Conservation (phyloP, 305 asterid genomes). For the Fraxinus xanthoxyloides region DNA sequence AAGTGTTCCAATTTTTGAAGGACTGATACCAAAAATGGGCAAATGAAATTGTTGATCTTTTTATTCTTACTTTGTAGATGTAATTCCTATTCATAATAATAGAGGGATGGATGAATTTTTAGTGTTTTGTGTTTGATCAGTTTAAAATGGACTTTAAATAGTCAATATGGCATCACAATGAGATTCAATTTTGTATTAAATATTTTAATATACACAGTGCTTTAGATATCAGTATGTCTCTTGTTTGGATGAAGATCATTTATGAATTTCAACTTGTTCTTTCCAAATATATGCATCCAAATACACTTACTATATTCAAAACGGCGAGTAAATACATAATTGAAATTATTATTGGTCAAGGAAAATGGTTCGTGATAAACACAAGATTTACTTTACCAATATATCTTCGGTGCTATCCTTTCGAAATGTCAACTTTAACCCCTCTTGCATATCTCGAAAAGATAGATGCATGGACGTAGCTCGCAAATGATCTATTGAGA, state of each 20-base stretch:
- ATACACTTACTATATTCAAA: too few species aligned
- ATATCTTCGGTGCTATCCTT: not conserved
- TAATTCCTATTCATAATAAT: not conserved
- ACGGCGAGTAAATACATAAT: too few species aligned
- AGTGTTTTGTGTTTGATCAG: not conserved
- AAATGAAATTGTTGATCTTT: conserved; percentile 29
- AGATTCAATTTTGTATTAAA: not conserved
- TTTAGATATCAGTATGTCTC: too few species aligned
- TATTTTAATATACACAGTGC: not conserved
- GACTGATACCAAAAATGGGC: conserved; percentile 48
- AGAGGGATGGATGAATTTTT: not conserved
- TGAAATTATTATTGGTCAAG: too few species aligned
- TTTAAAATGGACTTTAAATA: not conserved
- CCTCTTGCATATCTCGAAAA: not conserved
- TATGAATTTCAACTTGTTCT: too few species aligned
- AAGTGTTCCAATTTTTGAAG: conserved; percentile 67
- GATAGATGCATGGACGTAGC: not conserved
- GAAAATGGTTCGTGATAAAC: too few species aligned
- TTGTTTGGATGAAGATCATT: too few species aligned
- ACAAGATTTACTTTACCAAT: too few species aligned
- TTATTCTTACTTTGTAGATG: not conserved
- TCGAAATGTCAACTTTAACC: not conserved
- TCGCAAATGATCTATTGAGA: not conserved
- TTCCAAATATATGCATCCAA: too few species aligned
- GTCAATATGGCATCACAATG: not conserved